phyloP scores from a whole-genome alignment of 345 rosid genomes.

The Isatis tinctoria region DNA sequence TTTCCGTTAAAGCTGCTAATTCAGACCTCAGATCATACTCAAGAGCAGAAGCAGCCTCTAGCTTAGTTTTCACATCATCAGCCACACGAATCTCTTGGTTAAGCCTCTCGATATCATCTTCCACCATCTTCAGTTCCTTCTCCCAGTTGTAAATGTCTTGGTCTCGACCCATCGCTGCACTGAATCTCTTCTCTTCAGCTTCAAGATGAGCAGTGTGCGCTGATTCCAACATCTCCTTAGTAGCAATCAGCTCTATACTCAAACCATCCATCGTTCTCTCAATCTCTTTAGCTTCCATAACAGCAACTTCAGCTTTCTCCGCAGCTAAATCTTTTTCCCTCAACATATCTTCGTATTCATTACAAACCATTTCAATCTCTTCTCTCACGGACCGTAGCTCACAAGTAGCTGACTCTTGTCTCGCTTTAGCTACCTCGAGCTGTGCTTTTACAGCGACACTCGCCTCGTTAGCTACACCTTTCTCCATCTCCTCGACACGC shows the following conservation, averaged over 20 bases:
- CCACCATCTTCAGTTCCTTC: constrained; percentile 79
- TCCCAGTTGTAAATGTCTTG: constrained; percentile 85
- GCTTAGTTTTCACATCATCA: constrained; percentile 63
- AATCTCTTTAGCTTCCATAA: constrained; percentile 64
- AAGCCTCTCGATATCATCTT: constrained; percentile 70
- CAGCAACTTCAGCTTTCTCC: constrained; percentile 64
- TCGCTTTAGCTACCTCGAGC: constrained; percentile 84
- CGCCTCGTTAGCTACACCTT: constrained; percentile 78
- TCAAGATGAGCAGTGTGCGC: constrained; percentile 90
- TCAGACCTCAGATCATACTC: constrained; percentile 70
- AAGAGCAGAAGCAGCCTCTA: constrained; percentile 63
- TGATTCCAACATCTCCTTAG: constrained; percentile 76
- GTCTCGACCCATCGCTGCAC: constrained; percentile 77
- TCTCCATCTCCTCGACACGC: constrained; percentile 86
- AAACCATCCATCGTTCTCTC: constrained; percentile 82
- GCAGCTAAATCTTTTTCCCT: constrained; percentile 57
- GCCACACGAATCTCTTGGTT: constrained; percentile 61
- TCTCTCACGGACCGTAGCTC: constrained; percentile 67
- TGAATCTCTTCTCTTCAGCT: constrained; percentile 82
- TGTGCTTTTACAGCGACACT: constrained; percentile 92
- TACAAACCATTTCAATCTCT: constrained; percentile 53
- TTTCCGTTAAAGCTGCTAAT: constrained; percentile 57
- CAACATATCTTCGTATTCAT: constrained; percentile 57
- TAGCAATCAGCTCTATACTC: constrained; percentile 78
- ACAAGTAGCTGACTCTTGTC: constrained; percentile 59